Percentiles rank a stretch among this genome's conserved stretches.
Evolutionary conservation across 257 asterid genomes (phyloP).

Genomic region (Fraxinus cuspidata): DNA sequence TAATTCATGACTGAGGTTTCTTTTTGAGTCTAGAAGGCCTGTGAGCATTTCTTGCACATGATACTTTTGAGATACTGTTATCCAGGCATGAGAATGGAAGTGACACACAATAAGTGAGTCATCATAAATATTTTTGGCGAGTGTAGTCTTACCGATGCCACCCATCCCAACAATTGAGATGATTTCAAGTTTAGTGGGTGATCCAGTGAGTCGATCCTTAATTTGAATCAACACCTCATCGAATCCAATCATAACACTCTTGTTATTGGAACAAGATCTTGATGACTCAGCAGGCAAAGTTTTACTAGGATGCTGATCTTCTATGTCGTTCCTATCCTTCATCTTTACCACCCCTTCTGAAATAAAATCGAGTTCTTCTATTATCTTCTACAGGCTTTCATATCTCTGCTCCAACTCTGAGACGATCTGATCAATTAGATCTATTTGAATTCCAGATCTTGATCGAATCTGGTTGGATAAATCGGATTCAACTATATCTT

Average conservation of each 20-base stretch:
- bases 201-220: background rate
- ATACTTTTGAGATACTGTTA: constrained; percentile 10
- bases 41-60: constrained; percentile 15
- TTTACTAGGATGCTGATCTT: background rate
- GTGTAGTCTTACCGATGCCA: constrained; percentile 15
- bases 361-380: background rate
- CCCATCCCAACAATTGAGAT: background rate
- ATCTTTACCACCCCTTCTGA: background rate
- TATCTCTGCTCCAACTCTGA: background rate
- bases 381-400: background rate
- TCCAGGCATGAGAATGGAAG: constrained; percentile 24
- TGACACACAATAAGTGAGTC: constrained; percentile 15
- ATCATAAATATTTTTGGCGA: constrained; percentile 24
- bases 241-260: background rate
- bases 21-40: constrained; percentile 11
- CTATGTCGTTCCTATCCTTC: background rate
- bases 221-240: background rate
- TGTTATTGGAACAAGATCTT: too few relatives aligned
- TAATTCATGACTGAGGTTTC: constrained; percentile 5
- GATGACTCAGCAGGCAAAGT: background rate
- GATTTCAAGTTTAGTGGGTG: background rate
- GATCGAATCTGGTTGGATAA: background rate
- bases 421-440: background rate
- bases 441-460: too few relatives aligned
- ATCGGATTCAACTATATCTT: background rate